Base-by-base conservation (phyloP, 73 alveolate genomes). In the Paramecium sexaurelia region DNA sequence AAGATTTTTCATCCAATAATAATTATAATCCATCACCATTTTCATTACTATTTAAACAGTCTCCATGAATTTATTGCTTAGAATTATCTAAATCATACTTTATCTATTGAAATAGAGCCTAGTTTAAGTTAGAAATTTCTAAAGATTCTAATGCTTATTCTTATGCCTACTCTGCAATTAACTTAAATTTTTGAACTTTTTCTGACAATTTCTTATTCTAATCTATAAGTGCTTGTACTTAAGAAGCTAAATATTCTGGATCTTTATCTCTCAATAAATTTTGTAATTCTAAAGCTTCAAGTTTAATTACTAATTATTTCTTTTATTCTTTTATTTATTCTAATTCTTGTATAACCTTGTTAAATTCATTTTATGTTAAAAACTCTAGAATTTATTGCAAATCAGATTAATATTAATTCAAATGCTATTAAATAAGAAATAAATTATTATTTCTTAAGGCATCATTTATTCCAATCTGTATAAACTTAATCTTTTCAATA, bases 121-220 rank as follows among this genome's bases (percentile, higher is more conserved):
- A 61, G 26, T 61, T 61, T 26, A 61, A 11, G n/a, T 61, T 61
- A 29, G 83, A 61, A 20, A 61, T 61, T 61, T 61, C 83, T 3
- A 61, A 8, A 26, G 83, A 61, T 29, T 61, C 47, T 29, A 61
- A 26, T 9, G 83, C 83, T 61, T 61, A 61, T 61, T 61, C 83
- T 61, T 61, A 32, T 3, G 83, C 83, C 43, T 61, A 26, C 17
- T 61, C 83, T 22, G 83, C 83, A 61, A 61, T 61, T 61, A 29
- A 29, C 26, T 26, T 61, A 26, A 61, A 61, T 61, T 61, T 61
- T 61, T 61, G 11, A 26, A 61, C 43, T 61, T 61, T 61, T 32
- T 29, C 39, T 15, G 8, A 9, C 6, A 61, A 29, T 13, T 26
- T 61, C 17, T 61, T 61, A 61, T 61, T 61, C 6, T 61, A 61